phyloP scores from a whole-genome alignment of 257 asterid genomes.

The Avicennia marina region DNA sequence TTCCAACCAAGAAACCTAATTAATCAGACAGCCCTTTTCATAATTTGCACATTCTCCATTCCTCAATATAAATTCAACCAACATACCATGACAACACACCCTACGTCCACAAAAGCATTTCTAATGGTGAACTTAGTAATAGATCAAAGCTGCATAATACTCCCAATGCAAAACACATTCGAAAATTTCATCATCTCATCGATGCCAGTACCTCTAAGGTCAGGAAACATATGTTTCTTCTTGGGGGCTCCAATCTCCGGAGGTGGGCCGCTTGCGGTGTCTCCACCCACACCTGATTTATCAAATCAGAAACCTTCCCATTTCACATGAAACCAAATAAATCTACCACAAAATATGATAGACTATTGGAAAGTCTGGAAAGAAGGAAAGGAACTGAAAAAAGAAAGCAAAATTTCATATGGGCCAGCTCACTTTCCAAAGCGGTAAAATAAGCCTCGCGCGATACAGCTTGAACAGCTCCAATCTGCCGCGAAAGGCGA shows the following conservation, averaged over 20 bases:
- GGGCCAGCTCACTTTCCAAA: constrained; percentile 43
- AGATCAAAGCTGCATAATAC: background rate
- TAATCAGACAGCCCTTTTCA: no score
- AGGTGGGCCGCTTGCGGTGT: constrained; percentile 27
- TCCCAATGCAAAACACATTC: background rate
- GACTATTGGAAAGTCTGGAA: no score
- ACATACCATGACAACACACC: no score
- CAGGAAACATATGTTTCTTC: constrained; percentile 38
- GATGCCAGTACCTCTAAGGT: constrained; percentile 43
- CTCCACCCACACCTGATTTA: constrained; percentile 40
- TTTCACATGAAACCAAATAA: background rate
- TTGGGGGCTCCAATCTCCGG: constrained; percentile 41
- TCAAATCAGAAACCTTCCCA: background rate
- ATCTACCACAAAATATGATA: background rate
- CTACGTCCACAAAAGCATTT: no score
- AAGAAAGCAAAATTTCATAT: background rate
- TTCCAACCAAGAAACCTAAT: no score
- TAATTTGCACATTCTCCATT: no score
- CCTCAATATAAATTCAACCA: no score
- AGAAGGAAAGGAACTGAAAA: no score
- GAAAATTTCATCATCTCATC: background rate
- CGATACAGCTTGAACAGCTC: constrained; percentile 77
- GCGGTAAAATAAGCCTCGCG: constrained; percentile 70
- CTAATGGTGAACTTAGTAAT: no score
- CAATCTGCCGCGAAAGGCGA: no score